A percentile compares a stretch with the other conserved stretches of the same genome.
Conservation (phyloP, 352 stramenopile genomes). For the Phytophthora europaea region DNA sequence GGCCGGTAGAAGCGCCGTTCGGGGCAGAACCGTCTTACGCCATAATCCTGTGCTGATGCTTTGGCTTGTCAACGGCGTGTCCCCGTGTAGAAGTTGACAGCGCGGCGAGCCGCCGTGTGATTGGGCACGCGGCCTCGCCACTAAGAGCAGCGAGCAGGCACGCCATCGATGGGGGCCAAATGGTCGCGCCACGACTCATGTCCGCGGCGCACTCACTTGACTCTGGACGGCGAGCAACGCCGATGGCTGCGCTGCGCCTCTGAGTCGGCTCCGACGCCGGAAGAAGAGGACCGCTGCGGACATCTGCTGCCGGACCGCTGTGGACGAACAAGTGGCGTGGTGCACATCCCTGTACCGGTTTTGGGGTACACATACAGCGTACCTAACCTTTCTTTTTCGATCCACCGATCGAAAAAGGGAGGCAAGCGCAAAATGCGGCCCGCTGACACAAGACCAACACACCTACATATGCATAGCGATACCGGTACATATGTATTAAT, state of each 20-base stretch:
- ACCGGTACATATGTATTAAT: too few species aligned
- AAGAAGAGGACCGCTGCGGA: constrained; percentile 2
- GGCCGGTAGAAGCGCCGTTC: not conserved
- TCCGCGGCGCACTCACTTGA: not conserved
- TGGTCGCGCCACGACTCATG: too few species aligned
- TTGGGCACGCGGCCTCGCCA: constrained; percentile 25
- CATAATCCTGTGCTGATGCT: not conserved
- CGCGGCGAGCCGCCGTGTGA: constrained; percentile 24
- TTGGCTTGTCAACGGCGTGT: not conserved
- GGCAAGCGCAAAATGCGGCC: not conserved
- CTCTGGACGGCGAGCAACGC: not conserved
- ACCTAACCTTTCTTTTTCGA: not conserved
- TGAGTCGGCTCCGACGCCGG: not conserved
- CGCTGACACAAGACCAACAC: not conserved
- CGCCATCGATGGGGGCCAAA: constrained; percentile 8
- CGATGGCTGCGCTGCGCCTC: not conserved
- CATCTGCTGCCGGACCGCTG: not conserved
- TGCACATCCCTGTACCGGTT: constrained; percentile 4
- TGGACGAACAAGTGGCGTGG: constrained; percentile 2
- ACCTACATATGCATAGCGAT: not conserved
- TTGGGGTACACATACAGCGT: not conserved
- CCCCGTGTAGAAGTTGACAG: constrained; percentile 37
- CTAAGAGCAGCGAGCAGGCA: constrained; percentile 10
- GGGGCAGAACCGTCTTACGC: not conserved
- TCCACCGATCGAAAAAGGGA: not conserved